A percentile compares a stretch with the other conserved stretches of the same genome.
Conservation (phyloP, 495 filamentous ascomycete species). For the Collariella sp. region DNA sequence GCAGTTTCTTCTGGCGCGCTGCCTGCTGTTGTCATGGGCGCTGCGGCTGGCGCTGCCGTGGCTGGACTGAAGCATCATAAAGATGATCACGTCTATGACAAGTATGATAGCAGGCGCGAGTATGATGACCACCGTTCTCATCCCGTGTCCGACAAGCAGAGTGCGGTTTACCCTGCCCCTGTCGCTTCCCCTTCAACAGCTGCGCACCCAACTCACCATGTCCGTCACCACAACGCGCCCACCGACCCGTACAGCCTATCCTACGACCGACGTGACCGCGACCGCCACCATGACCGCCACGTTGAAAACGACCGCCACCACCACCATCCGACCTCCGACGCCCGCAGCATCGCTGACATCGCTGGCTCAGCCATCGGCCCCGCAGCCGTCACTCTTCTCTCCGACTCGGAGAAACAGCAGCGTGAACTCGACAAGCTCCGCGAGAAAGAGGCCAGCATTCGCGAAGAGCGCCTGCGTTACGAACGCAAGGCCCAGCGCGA, state of each 20-base stretch:
- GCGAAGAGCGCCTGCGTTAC: conserved; percentile 8
- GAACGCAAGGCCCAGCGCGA: conserved; percentile 18
- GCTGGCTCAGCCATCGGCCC: neutral
- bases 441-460: conserved; percentile 7
- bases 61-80: no score
- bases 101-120: conserved; percentile 17
- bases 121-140: conserved; percentile 12
- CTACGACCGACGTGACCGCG: neutral
- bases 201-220: neutral
- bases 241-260: neutral
- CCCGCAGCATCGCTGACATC: neutral
- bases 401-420: conserved; percentile 13
- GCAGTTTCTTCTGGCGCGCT: conserved; percentile 2
- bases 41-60: conserved; percentile 41
- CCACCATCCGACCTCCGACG: neutral
- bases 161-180: neutral
- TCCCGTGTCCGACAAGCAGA: conserved; percentile 7
- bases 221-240: neutral
- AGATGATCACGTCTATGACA: conserved; percentile 14
- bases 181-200: neutral
- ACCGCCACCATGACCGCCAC: conserved; percentile 5
- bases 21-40: conserved; percentile 15
- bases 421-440: conserved; percentile 17
- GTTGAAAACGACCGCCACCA: conserved; percentile 13
- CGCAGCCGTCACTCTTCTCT: neutral